Base-by-base conservation (phyloP, 345 rosid genomes). In the Populus tremula region DNA sequence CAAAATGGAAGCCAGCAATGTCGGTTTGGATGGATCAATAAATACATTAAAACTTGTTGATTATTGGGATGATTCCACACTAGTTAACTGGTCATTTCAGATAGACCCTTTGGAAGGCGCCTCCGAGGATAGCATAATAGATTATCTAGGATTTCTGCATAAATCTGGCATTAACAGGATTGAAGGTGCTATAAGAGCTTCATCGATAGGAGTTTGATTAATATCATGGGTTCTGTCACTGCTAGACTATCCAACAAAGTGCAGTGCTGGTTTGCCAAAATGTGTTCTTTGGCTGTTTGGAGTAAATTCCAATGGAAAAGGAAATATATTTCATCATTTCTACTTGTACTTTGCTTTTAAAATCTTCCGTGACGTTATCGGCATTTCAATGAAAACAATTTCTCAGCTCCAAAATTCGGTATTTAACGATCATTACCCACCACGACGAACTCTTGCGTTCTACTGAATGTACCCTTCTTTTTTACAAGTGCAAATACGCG, bases 101-200 rank as follows among this genome's bases (percentile, higher is more conserved):
- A 76, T 81, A 3, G 73, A 82, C 61, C 88, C 89, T 0, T 66
- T 87, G 11, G 87, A 86, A 76, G 92, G 84, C 62, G 84, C 80
- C 5, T 49, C 72, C 8, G 79, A 88, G 74, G 91, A 86, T 36
- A 80, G 45, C 43, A 80, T 86, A 12, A 79, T 82, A 39, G 92
- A 86, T 62, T 85, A 78, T 70, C 77, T 89, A 27, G 91, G 90
- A 21, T 90, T 87, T 78, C 82, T 87, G 5, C 84, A 86, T 49
- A 90, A 85, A 81, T 89, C 90, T 70, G 86, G 87, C 68, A 85
- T 84, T 25, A 80, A 77, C 47, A 87, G 82, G 86, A 88, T 86
- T 64, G 81, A 64, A 18, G 82, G 77, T 50, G 88, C 90, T 39
- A 71, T 87, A 59, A 59, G 81, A 78, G 85, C 82, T 49, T 69